Percentiles rank a stretch among this genome's conserved stretches.
Conservation (phyloP, 495 filamentous ascomycete species). For the Penicillium chermesinum region DNA sequence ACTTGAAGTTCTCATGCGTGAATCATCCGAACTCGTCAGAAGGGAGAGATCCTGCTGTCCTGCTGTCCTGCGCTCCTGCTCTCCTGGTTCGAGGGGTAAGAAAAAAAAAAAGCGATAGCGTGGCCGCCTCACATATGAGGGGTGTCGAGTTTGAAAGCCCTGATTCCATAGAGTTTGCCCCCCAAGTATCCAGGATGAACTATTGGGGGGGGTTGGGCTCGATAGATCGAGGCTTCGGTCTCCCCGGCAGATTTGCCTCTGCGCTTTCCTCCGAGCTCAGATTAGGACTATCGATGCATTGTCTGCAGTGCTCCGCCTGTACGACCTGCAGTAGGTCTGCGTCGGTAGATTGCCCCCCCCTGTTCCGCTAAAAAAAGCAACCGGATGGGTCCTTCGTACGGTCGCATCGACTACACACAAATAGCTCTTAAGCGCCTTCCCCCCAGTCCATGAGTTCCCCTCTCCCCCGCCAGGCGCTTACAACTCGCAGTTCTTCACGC, state of each 20-base stretch:
- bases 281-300: background rate
- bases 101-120: slow-evolving; percentile 10
- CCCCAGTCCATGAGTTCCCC: too few relatives aligned
- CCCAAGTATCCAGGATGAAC: background rate
- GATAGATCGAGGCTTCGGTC: slow-evolving; percentile 1
- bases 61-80: background rate
- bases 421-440: slow-evolving; percentile 16
- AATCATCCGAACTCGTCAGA: slow-evolving; percentile 3
- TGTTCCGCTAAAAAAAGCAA: slow-evolving; percentile 7
- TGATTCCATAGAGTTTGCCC: background rate
- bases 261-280: background rate
- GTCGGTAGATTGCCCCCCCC: too few relatives aligned
- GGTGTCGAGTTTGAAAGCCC: slow-evolving; percentile 8
- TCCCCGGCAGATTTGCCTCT: too few relatives aligned
- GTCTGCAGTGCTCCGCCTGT: background rate
- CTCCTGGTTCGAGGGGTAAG: background rate
- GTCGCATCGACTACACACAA: background rate
- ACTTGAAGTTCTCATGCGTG: background rate
- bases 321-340: background rate
- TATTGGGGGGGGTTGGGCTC: background rate
- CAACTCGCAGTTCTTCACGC: background rate
- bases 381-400: background rate
- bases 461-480: slow-evolving; percentile 16
- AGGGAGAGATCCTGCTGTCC: background rate
- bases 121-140: slow-evolving; percentile 20